Percentiles rank a stretch among this genome's conserved stretches.
Conservation (phyloP, 257 asterid genomes). For the Solanum stenotomum region DNA sequence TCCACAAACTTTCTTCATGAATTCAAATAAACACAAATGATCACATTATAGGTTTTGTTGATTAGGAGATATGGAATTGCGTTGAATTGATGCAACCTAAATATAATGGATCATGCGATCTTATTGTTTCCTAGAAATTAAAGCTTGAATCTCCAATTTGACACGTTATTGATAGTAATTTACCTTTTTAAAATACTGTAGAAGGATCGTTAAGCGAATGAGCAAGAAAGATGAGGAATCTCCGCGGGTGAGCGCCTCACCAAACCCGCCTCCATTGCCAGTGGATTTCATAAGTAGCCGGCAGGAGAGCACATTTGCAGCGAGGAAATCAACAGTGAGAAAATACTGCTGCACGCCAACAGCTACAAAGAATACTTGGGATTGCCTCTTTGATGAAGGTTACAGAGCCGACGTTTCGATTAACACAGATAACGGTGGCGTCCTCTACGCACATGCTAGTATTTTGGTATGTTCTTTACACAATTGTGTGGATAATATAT, state of each 20-base stretch:
- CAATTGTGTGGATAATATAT: neutral
- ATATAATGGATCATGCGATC: neutral
- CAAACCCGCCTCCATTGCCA: constrained; percentile 62
- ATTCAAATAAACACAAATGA: neutral
- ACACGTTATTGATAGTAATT: neutral
- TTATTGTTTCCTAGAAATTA: neutral
- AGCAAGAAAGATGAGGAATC: constrained; percentile 12
- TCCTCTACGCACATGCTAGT: constrained; percentile 61
- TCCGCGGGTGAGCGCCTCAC: constrained; percentile 16
- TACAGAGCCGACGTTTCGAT: constrained; percentile 72
- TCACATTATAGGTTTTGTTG: neutral
- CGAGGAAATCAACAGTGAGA: constrained; percentile 8
- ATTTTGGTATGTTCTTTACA: constrained; percentile 50
- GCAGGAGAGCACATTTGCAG: constrained; percentile 10
- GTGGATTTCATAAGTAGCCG: neutral
- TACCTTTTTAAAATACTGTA: neutral
- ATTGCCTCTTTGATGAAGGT: constrained; percentile 73
- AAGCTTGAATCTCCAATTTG: neutral
- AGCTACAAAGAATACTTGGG: constrained; percentile 27
- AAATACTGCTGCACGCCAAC: constrained; percentile 18
- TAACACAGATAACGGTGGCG: constrained; percentile 32
- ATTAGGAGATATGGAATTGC: neutral
- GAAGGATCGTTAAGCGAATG: constrained; percentile 11
- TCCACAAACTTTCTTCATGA: neutral
- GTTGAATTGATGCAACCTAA: neutral